Evolutionary conservation across 345 rosid genomes (phyloP).

Genomic region (Hevea brasiliensis): DNA sequence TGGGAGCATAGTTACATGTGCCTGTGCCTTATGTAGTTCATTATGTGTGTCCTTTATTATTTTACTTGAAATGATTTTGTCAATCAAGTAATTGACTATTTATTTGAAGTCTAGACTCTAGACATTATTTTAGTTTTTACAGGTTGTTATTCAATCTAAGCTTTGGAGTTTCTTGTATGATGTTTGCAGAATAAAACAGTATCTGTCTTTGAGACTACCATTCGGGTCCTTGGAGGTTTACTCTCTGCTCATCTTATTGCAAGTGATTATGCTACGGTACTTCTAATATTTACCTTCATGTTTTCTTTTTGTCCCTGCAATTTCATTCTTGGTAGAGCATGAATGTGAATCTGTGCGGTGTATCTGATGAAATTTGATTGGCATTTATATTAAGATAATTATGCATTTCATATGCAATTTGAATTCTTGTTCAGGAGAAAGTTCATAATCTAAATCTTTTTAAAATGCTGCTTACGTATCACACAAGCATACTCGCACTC

Average conservation of each 20-base stretch:
- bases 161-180: slow-evolving; percentile 15
- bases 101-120: neutral
- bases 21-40: neutral
- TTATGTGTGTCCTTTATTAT: neutral
- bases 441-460: neutral
- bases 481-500: neutral
- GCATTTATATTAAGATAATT: neutral
- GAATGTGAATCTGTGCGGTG: neutral
- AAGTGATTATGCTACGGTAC: slow-evolving; percentile 95
- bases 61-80: neutral
- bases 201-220: slow-evolving; percentile 86
- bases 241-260: slow-evolving; percentile 99
- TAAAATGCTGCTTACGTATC: neutral
- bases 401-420: neutral
- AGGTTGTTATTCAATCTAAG: slow-evolving; percentile 17
- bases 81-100: slow-evolving; percentile 2
- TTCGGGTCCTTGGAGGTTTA: slow-evolving; percentile 93
- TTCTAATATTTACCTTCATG: neutral
- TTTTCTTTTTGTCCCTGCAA: neutral
- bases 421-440: neutral
- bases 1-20: too few relatives aligned
- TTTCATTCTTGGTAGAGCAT: slow-evolving; percentile 11
- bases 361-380: neutral
- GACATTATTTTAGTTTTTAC: slow-evolving; percentile 2
- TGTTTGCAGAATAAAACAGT: slow-evolving; percentile 90